Evolutionary conservation across 176 grass and related monocot species (phyloP), one percentile per base, ranked within the genome.

Genomic region (Rhipidocladum racemiflorum): DNA sequence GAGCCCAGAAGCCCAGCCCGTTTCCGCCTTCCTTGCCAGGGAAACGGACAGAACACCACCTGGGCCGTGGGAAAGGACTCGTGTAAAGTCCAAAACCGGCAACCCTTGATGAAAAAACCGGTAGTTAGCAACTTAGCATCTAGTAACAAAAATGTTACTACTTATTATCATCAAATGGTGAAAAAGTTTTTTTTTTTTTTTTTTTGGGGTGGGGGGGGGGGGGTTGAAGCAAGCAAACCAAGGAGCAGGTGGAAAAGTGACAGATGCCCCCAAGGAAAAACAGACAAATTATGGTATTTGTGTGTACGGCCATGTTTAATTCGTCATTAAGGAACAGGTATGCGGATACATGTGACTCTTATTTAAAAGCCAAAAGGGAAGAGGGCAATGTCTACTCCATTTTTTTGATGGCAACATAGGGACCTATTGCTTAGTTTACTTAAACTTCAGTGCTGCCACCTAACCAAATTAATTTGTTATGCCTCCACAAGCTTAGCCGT

Each of bases 331-430:
- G 55, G 34, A 56, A 74, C 28, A 27, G 21, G 65, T 34, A 48
- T 9, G 43, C 17, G 11, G 55, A 50, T 57, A 51, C 66, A 62
- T 51, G 65, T 10, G 42, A 61, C 10, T 11, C 50, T 78, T 70
- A 21, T 40, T 75, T 61, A 63, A 70, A 53, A 17, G 10, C n/a
- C 0, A 63, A 82, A 76, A 70, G 50, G 39, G 38, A 0, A 83
- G 69, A 29, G 46, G 13, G 66, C 45, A 72, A n/a, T n/a, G 80
- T 12, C 45, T 55, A n/a, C 21, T 40, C 59, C 49, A 57, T 79
- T 60, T 77, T 84, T 29, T 79, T 83, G 80, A 83, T 46, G 38
- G 38, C 72, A 43, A 38, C 28, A 71, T 66, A 65, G 61, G 66
- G 65, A n/a, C 66, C 67, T 28, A 83, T 54, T 35, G 54, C 17